Evolutionary conservation across 2,329 filamentous ascomycete genomes (phyloP), one percentile per base, ranked within the genome.

Genomic region (Didymella pomorum): DNA sequence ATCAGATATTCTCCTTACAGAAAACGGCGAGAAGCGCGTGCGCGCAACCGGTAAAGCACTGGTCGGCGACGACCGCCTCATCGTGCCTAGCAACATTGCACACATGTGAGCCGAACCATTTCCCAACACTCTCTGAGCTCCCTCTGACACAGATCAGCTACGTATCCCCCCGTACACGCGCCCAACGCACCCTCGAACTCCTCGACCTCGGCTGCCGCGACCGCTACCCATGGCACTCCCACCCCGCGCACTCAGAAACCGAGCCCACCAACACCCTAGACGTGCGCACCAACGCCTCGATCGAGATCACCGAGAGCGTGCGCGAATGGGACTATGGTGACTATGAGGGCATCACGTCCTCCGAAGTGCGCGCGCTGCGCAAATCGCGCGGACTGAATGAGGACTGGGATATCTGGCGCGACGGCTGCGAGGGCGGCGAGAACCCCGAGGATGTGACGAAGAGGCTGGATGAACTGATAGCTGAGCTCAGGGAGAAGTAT

Each of bases 131-230:
- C 9, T 29, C 37, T 37, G 10, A n/a, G 21, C 41, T 18, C 42
- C 35, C 7, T 33, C 25, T 48, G 7, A 57, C 9, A 25, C 28
- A 31, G 42, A n/a, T 12, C 57, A 86, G 84, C 69, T 97, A 94
- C 77, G 92, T 97, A 39, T 96, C 92, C 2, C 94, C 93, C 2
- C 89, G 93, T 45, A 86, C 85, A 61, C 90, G 93, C 58, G 92
- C 94, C 20, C 93, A 95, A 77, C 85, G 87, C 49, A 98, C 93
- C n/a, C 89, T 97, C 72, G 92, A 97, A 75, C 86, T 97, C 46
- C 87, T 97, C 25, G 86, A 90, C 67, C 81, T 97, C 20, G 90
- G 88, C 48, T 87, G 88, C 72, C 77, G 80, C n/a, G 84, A 87
- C 39, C 81, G 83, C 1, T 81, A 93, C 16, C 93, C 93, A 0